Evolutionary conservation across 768 basidiomycete genomes (phyloP).

Genomic region (Collybia nuda): DNA sequence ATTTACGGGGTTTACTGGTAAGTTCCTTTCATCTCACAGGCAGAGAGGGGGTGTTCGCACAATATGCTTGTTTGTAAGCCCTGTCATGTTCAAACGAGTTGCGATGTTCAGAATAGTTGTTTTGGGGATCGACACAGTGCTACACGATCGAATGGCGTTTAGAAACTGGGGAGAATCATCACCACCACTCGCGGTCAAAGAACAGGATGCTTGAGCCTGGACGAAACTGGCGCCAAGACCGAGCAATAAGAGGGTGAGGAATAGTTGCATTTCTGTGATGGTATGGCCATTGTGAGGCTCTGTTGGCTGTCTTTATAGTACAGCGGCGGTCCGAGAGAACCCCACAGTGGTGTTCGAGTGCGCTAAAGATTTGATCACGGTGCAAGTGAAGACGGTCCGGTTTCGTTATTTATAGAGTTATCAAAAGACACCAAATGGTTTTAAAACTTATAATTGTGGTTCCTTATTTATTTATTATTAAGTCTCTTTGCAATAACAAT

Average conservation of each 20-base stretch:
- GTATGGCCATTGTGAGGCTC: no score
- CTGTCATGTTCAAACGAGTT: slow-evolving; percentile 55
- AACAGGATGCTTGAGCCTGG: slow-evolving; percentile 29
- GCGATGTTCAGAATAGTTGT: slow-evolving; percentile 49
- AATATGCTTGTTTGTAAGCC: slow-evolving; percentile 46
- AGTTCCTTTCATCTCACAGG: not conserved
- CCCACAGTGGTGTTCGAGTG: no score
- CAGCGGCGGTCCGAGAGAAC: no score
- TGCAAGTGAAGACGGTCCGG: no score
- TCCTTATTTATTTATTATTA: no score
- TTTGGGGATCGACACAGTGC: slow-evolving; percentile 41
- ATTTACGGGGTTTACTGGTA: not conserved
- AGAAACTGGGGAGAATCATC: slow-evolving; percentile 54
- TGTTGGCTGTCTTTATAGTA: no score
- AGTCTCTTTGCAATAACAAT: no score
- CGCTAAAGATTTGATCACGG: no score
- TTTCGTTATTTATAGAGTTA: no score
- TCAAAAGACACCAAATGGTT: no score
- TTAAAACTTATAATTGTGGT: no score
- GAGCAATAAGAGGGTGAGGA: not conserved
- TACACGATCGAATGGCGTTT: slow-evolving; percentile 38
- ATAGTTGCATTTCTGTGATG: not conserved
- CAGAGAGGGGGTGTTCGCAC: slow-evolving; percentile 23
- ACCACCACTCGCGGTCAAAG: slow-evolving; percentile 39
- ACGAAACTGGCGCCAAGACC: slow-evolving; percentile 3